These are phyloP conservation scores for Didymella sp. DNA, from an alignment of 2,329 filamentous ascomycete genomes.

Conservation along the genomic window DNA sequence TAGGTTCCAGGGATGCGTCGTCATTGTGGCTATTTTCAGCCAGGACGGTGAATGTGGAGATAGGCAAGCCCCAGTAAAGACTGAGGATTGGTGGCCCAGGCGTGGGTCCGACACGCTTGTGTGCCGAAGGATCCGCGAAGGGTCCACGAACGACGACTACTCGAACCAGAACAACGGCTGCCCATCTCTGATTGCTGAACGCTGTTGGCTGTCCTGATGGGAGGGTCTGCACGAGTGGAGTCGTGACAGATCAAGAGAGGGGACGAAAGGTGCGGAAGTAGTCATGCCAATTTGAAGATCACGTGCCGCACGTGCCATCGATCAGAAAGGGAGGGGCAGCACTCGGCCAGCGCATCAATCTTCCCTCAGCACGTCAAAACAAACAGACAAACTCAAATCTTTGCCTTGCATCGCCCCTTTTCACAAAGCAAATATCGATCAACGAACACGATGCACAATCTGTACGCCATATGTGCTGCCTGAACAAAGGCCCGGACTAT, in stretches of 20 bases:
- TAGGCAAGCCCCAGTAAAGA: constrained; percentile 3
- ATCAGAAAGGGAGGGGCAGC: background rate
- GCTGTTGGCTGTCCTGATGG: background rate
- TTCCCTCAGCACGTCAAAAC: constrained; percentile 1
- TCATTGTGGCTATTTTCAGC: constrained; percentile 12
- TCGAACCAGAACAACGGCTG: background rate
- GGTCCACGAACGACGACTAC: background rate
- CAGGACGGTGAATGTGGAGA: constrained; percentile 13
- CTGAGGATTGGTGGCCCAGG: constrained; percentile 28
- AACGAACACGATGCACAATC: background rate
- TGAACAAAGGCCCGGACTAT: background rate
- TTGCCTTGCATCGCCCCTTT: background rate
- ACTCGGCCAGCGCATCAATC: background rate
- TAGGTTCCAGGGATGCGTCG: constrained; percentile 19
- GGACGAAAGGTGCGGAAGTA: background rate
- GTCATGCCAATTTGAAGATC: background rate
- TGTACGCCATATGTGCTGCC: background rate
- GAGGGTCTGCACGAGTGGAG: background rate
- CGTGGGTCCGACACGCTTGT: constrained; percentile 22
- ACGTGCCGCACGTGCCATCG: constrained; percentile 7
- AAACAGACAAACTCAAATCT: background rate
- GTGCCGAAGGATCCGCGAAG: constrained; percentile 27
- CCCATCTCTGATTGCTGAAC: background rate
- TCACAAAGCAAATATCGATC: background rate
- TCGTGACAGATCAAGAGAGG: background rate